Evolutionary conservation across 1,139 yeast genomes (phyloP), one percentile per base, ranked within the genome.

Genomic region (Kodamaea sp.): DNA sequence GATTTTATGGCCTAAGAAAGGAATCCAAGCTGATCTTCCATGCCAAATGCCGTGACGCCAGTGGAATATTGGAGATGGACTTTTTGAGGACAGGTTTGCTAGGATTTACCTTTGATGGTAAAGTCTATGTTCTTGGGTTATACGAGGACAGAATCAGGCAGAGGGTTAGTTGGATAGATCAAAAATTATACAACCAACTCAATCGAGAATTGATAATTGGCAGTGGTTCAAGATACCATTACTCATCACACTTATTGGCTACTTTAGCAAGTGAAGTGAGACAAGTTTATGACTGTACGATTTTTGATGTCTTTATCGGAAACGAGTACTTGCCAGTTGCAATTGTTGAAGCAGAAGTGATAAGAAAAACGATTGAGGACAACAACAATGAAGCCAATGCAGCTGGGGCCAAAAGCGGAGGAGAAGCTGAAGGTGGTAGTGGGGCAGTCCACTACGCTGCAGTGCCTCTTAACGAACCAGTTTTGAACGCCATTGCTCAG

Each of bases 101-200:
- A 29, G 99, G 99, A 0, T 92, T 92, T 56, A 76, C 88, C 1
- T 83, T 74, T 48, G 79, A 85, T 42, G 97, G 97, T 7, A 88
- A 86, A 50, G 83, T 94, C 0, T 92, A 83, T 52, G 84, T 92
- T 2, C 64, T 92, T 26, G 97, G 98, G 0, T 66, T 88, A 24
- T 88, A 89, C 48, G 98, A 92, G 53, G 98, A 92, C 57, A 73
- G 97, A 53, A 76, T 94, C 33, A 73, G 95, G 26, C 97, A 90
- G 46, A 68, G 80, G 42, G 71, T 78, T 5, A 76, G 82, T 28
- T 78, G 83, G 83, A 67, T 76, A 31, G 84, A 78, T 43, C 77
- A 75, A 40, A 68, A 69, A 38, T 51, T 63, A 7, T 59, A 59
- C 39, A 50, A 47, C 22, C 65, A 59, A 42, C 47, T 56, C 38